Base-by-base conservation (phyloP, 1,139 yeast genomes). In the Wickerhamiella pararugosa region DNA sequence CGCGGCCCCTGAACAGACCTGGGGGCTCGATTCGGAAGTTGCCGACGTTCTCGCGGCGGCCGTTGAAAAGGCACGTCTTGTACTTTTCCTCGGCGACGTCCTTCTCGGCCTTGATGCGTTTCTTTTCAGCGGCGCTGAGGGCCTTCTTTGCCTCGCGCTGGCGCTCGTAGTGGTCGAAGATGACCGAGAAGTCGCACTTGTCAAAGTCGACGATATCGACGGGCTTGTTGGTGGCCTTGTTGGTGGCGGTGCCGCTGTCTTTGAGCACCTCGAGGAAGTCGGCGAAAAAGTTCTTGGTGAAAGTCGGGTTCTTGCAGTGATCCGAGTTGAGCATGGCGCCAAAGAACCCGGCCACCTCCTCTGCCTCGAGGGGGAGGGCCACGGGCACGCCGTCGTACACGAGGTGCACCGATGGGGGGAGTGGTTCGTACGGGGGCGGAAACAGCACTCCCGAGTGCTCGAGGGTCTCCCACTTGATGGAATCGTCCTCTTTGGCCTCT, bases 11-110 rank as follows among this genome's bases (percentile, higher is more conserved):
- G 58, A 87, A 90, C 44, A 90, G 64, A 2, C 94, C 96, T 0
- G 98, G 97, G 37, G 97, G 97, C 66, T 90, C 98, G 43, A 90
- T 79, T 54, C 90, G 69, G 60, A 87, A 87, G 58, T 90, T 87
- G 11, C 97, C 97, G 34, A 90, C 92, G 53, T 79, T 87, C 57
- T 87, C 96, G 54, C 74, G 79, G 51, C 94, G 73, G 21, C 96
- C 97, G 58, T 90, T 84, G 43, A 87, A 66, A 34, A 73, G 56
- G 63, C 97, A 87, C 11, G 73, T 76, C 55, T 81, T 83, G 64
- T 67, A 90, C 33, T 81, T 80, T 55, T 82, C 95, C 60, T 87
- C 97, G 9, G 70, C 51, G 43, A 67, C 69, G 41, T 84, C 96
- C 51, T 72, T 79, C 48, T 80, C 93, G 29, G 69, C 72, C 57